Percentiles rank a stretch among this genome's conserved stretches.
phyloP scores from a whole-genome alignment of 2,329 filamentous ascomycete species.

The Salinomyces thailandicus region DNA sequence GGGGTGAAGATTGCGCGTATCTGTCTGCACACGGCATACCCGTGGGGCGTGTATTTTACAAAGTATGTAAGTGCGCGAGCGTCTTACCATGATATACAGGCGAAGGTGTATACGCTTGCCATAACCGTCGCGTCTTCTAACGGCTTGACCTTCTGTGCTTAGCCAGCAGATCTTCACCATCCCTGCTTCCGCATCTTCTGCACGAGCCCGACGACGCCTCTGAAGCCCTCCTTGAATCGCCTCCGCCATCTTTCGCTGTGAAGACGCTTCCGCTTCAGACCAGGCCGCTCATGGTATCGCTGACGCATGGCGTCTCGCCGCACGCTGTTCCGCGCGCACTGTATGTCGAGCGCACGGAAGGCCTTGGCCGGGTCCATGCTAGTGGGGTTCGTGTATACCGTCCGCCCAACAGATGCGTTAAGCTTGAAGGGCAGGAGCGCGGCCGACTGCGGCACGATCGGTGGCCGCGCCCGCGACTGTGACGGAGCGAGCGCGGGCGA shows the following conservation, averaged over 20 bases:
- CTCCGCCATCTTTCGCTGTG: constrained; percentile 57
- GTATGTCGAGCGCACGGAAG: constrained; percentile 35
- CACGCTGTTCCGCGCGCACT: constrained; percentile 48
- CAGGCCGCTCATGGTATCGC: constrained; percentile 63
- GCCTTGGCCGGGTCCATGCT: constrained; percentile 40
- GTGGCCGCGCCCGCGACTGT: background rate
- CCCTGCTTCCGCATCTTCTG: constrained; percentile 64
- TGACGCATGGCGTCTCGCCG: constrained; percentile 47
- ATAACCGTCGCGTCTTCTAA: too few relatives aligned
- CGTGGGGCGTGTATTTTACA: too few relatives aligned
- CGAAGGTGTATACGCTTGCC: too few relatives aligned
- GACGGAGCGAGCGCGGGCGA: background rate
- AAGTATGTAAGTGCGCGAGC: too few relatives aligned
- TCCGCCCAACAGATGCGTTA: constrained; percentile 29
- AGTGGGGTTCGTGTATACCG: constrained; percentile 18
- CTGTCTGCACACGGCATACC: too few relatives aligned
- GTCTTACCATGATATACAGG: too few relatives aligned
- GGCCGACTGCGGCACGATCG: background rate
- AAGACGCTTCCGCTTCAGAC: constrained; percentile 67
- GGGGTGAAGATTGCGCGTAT: too few relatives aligned
- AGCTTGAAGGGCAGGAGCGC: constrained; percentile 22
- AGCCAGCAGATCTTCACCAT: too few relatives aligned
- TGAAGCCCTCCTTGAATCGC: constrained; percentile 61
- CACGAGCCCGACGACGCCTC: constrained; percentile 52
- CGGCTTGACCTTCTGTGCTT: background rate